These are phyloP conservation scores for Lipomyces starkeyi DNA, from an alignment of 805 yeast genomes.

Conservation along the genomic window DNA sequence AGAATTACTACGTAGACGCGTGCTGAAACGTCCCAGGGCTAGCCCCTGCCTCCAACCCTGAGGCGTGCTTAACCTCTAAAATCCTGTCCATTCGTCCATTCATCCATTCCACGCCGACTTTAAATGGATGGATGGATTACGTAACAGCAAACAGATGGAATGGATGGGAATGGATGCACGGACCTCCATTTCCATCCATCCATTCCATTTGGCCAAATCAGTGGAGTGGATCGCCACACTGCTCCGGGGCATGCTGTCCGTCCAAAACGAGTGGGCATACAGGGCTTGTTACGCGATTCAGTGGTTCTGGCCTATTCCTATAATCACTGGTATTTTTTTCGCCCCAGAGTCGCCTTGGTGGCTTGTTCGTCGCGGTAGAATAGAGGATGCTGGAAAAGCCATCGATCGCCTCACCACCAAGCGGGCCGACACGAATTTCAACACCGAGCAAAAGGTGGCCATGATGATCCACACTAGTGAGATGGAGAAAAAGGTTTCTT, in stretches of 20 bases:
- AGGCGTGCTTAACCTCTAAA: too few relatives aligned
- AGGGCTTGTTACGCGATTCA: conserved; percentile 63
- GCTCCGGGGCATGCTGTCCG: conserved; percentile 45
- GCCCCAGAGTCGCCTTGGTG: conserved; percentile 48
- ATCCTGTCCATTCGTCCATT: too few relatives aligned
- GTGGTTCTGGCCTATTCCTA: conserved; percentile 64
- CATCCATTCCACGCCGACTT: too few relatives aligned
- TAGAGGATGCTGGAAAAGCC: conserved; percentile 14
- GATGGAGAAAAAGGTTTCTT: conserved; percentile 15
- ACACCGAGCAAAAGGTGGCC: conserved; percentile 15
- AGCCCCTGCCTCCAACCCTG: too few relatives aligned
- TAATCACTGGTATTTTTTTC: conserved; percentile 50
- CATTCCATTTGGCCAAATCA: too few relatives aligned
- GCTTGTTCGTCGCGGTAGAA: conserved; percentile 20
- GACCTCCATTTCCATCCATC: too few relatives aligned
- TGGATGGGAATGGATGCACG: too few relatives aligned
- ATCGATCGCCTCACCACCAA: conserved; percentile 13
- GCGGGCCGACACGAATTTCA: background rate
- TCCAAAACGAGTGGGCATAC: conserved; percentile 51
- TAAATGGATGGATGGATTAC: too few relatives aligned
- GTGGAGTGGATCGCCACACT: too few relatives aligned
- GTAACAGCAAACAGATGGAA: too few relatives aligned
- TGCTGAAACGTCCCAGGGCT: too few relatives aligned
- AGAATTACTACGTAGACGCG: too few relatives aligned
- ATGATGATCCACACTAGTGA: conserved; percentile 24